A percentile compares a stretch with the other conserved stretches of the same genome.
These are phyloP conservation scores for Udeniomyces megalosporus DNA, from an alignment of 768 basidiomycete species.

Conservation along the genomic window DNA sequence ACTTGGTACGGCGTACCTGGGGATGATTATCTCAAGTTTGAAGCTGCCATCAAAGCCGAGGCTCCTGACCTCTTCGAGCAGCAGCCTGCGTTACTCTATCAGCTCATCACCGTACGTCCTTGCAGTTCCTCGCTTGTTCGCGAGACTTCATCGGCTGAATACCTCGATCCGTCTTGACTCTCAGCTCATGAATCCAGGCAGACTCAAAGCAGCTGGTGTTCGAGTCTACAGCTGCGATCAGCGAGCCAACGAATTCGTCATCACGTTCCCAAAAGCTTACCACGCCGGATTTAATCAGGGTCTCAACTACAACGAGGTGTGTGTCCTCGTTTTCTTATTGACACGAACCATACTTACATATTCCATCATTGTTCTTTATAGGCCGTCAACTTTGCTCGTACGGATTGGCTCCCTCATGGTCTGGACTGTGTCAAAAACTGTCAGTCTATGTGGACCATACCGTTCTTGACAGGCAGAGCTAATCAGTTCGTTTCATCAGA, in stretches of 20 bases:
- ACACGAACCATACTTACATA: neutral
- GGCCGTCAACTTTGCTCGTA: conserved; percentile 93
- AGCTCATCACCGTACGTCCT: conserved; percentile 35
- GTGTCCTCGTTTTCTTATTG: neutral
- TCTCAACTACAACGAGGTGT: conserved; percentile 77
- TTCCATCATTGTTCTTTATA: neutral
- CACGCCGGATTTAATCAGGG: conserved; percentile 98
- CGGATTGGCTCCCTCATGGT: conserved; percentile 81
- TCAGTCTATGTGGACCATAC: neutral
- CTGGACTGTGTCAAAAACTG: conserved; percentile 64
- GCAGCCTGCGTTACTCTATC: conserved; percentile 90
- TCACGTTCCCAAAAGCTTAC: conserved; percentile 95
- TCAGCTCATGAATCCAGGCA: conserved; percentile 73
- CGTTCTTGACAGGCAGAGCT: neutral
- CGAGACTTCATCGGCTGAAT: neutral
- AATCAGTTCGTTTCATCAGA: conserved; percentile 33
- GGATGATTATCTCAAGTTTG: conserved; percentile 87
- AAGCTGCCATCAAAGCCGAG: conserved; percentile 82
- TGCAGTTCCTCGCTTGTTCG: neutral
- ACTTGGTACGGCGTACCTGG: conserved; percentile 99
- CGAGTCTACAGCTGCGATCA: conserved; percentile 90
- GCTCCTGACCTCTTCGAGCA: conserved; percentile 97
- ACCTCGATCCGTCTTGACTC: conserved; percentile 41
- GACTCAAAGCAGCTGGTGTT: conserved; percentile 72
- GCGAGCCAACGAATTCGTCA: conserved; percentile 89